Conservation (phyloP, 805 yeast genomes). For the Priceomyces melissophilus region DNA sequence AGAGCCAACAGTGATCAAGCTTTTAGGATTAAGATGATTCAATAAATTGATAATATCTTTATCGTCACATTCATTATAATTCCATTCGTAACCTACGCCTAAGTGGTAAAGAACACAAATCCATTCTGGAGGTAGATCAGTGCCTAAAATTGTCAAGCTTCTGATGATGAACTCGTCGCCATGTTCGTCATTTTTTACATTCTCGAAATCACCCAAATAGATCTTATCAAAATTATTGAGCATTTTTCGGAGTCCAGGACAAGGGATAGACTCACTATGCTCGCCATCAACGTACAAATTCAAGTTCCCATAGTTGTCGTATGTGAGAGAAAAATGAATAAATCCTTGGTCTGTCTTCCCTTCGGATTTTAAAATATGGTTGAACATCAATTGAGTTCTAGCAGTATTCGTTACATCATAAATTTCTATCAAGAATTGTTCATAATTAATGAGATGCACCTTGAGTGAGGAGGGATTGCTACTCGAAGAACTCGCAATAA, state of each 20-base stretch:
- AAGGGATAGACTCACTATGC: conserved; percentile 41
- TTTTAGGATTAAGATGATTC: conserved; percentile 37
- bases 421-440: conserved; percentile 30
- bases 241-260: conserved; percentile 27
- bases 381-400: conserved; percentile 30
- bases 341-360: conserved; percentile 16
- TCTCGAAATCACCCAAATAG: conserved; percentile 25
- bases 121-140: conserved; percentile 48
- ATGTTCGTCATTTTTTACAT: conserved; percentile 5
- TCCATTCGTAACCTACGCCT: conserved; percentile 47
- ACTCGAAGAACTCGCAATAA: conserved; percentile 24
- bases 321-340: conserved; percentile 34
- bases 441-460: conserved; percentile 25
- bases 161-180: conserved; percentile 28
- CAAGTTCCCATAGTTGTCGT: conserved; percentile 34
- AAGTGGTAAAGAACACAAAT: conserved; percentile 43
- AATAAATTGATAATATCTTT: conserved; percentile 38
- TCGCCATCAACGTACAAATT: conserved; percentile 51
- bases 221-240: conserved; percentile 33
- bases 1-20: conserved; percentile 33
- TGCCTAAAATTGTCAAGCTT: conserved; percentile 39
- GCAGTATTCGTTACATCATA: conserved; percentile 20
- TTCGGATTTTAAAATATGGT: conserved; percentile 20
- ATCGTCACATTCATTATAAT: conserved; percentile 33
- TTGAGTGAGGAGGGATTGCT: conserved; percentile 21